A percentile compares a stretch with the other conserved stretches of the same genome.
These are phyloP conservation scores for Phytophthora foliorum DNA, from an alignment of 352 stramenopile species.

Conservation along the genomic window DNA sequence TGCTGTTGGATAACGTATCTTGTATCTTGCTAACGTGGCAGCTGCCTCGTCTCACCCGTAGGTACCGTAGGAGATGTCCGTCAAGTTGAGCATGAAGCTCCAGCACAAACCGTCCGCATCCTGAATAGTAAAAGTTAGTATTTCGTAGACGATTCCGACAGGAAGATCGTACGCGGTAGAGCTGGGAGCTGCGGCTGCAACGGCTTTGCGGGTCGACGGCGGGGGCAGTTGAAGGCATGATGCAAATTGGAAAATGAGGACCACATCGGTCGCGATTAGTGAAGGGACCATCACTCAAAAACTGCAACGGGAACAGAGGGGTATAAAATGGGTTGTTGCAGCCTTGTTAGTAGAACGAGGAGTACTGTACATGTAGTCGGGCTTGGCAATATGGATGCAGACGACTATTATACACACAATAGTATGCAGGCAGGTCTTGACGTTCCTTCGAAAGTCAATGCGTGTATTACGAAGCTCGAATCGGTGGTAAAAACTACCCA, in stretches of 20 bases:
- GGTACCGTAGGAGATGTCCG: conserved; percentile 62
- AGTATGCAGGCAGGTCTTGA: background rate
- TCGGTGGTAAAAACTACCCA: too few relatives aligned
- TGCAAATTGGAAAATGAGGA: conserved; percentile 34
- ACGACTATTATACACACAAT: too few relatives aligned
- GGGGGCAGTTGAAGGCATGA: conserved; percentile 38
- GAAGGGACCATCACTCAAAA: too few relatives aligned
- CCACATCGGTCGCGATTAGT: too few relatives aligned
- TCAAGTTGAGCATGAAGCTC: conserved; percentile 80
- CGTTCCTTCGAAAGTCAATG: too few relatives aligned
- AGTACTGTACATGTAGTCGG: too few relatives aligned
- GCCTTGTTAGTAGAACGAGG: too few relatives aligned
- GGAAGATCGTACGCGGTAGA: conserved; percentile 38
- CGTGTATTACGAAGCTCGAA: background rate
- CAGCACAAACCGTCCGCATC: conserved; percentile 62
- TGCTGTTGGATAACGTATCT: too few relatives aligned
- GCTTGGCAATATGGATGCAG: background rate
- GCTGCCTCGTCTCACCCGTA: conserved; percentile 45
- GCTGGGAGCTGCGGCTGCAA: conserved; percentile 27
- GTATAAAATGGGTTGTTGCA: too few relatives aligned
- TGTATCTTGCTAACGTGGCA: background rate
- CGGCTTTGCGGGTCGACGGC: conserved; percentile 33
- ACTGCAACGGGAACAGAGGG: too few relatives aligned
- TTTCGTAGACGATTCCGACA: background rate
- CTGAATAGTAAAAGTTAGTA: conserved; percentile 29